phyloP scores from a whole-genome alignment of 805 yeast species.

The Kazachstania kunashirensis region DNA sequence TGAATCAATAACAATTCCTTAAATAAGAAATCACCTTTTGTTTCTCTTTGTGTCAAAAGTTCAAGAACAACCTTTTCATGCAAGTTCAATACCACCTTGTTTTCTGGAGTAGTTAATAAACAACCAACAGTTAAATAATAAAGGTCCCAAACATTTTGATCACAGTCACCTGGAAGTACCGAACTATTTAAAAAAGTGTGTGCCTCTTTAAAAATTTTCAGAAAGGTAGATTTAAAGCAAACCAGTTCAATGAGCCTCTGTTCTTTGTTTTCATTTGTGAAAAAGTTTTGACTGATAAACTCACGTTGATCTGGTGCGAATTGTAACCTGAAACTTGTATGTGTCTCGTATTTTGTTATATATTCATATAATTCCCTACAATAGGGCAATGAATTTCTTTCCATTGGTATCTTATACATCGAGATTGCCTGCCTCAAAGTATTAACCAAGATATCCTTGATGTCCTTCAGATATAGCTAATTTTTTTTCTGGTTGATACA shows the following conservation, averaged over 20 bases:
- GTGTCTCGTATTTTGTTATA: conserved; percentile 4
- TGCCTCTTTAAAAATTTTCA: conserved; percentile 26
- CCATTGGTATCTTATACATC: too few species aligned
- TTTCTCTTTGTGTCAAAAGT: conserved; percentile 4
- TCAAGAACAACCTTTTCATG: conserved; percentile 23
- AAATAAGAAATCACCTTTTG: conserved; percentile 9
- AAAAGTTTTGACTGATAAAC: conserved; percentile 5
- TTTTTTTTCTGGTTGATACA: too few species aligned
- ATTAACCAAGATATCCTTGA: too few species aligned
- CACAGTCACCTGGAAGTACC: background rate
- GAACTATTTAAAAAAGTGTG: conserved; percentile 15
- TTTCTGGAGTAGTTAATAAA: conserved; percentile 31
- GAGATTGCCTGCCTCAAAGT: too few species aligned
- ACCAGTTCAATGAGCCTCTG: conserved; percentile 24
- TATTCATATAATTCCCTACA: conserved; percentile 14
- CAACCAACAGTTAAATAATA: conserved; percentile 29
- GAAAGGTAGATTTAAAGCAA: conserved; percentile 26
- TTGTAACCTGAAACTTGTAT: conserved; percentile 7
- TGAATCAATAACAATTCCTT: conserved; percentile 12
- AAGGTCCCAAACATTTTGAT: background rate
- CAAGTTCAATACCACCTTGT: conserved; percentile 26
- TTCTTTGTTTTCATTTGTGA: conserved; percentile 10
- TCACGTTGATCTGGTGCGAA: conserved; percentile 15
- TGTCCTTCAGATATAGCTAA: too few species aligned
- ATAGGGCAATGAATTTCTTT: background rate